Conservation (phyloP, 2,329 filamentous ascomycete genomes). For the Aureobasidium pullulans region DNA sequence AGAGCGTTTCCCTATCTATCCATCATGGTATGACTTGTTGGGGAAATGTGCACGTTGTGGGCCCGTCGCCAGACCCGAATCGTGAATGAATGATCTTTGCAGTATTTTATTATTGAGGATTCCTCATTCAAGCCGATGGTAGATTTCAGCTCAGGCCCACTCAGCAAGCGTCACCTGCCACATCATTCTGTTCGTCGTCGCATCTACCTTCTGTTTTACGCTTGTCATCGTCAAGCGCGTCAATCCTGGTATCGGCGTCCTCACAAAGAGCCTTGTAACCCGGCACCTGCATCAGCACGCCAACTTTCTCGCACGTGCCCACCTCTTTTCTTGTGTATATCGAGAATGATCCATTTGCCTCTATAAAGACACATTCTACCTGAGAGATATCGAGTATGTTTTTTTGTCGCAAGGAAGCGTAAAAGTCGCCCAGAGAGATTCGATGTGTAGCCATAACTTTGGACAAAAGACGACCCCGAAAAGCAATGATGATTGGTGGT, state of each 20-base stretch:
- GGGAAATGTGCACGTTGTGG: too few relatives aligned
- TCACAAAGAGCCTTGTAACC: not conserved
- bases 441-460: not conserved
- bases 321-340: not conserved
- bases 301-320: not conserved
- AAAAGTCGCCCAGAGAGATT: not conserved
- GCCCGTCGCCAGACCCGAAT: too few relatives aligned
- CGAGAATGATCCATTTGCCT: not conserved
- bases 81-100: too few relatives aligned
- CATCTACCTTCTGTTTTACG: not conserved
- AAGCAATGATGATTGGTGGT: not conserved
- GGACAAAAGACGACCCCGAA: not conserved
- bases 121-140: too few relatives aligned
- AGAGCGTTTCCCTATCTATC: too few relatives aligned
- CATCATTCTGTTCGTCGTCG: not conserved
- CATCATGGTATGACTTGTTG: too few relatives aligned
- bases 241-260: not conserved
- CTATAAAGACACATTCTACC: not conserved
- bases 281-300: not conserved
- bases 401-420: not conserved
- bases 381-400: not conserved
- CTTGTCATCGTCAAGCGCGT: not conserved
- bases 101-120: too few relatives aligned
- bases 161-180: not conserved
- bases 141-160: too few relatives aligned